phyloP scores from a whole-genome alignment of 208 protist species.

The Crithidia mellificae region DNA sequence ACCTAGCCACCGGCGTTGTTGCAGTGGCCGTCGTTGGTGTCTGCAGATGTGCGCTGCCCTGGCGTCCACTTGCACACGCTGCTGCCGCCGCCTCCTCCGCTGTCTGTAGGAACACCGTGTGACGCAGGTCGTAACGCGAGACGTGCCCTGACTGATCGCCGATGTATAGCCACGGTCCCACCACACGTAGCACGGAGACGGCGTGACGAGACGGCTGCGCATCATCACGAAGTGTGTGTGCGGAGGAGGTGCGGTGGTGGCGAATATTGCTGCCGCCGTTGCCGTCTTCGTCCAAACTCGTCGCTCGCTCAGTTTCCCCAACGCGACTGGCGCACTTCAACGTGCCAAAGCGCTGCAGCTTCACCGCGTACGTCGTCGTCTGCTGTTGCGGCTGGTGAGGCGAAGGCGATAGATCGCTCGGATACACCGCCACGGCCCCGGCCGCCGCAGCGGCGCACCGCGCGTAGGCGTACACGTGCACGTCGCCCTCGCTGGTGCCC shows the following conservation, averaged over 20 bases:
- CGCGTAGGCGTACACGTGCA: conserved; percentile 26
- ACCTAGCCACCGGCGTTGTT: neutral
- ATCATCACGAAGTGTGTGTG: neutral
- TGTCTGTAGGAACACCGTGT: conserved; percentile 6
- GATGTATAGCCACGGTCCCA: conserved; percentile 32
- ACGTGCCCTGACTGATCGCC: conserved; percentile 28
- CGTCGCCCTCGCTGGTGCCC: conserved; percentile 23
- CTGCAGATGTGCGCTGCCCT: too few species aligned
- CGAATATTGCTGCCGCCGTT: neutral
- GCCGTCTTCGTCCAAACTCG: neutral
- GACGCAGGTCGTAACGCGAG: conserved; percentile 27
- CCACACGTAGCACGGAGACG: conserved; percentile 19
- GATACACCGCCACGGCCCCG: conserved; percentile 12
- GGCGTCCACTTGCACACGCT: too few species aligned
- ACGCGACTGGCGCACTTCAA: conserved; percentile 18
- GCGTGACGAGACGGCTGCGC: neutral
- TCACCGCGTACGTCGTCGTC: conserved; percentile 6
- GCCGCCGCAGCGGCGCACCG: conserved; percentile 6
- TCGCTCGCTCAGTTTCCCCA: neutral
- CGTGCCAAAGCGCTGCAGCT: conserved; percentile 10
- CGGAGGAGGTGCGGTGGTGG: neutral
- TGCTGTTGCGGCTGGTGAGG: neutral
- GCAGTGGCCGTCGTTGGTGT: neutral
- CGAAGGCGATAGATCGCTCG: neutral
- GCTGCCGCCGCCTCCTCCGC: neutral